Conservation (phyloP, 2,329 filamentous ascomycete genomes). For the Trichophaea hybrida region DNA sequence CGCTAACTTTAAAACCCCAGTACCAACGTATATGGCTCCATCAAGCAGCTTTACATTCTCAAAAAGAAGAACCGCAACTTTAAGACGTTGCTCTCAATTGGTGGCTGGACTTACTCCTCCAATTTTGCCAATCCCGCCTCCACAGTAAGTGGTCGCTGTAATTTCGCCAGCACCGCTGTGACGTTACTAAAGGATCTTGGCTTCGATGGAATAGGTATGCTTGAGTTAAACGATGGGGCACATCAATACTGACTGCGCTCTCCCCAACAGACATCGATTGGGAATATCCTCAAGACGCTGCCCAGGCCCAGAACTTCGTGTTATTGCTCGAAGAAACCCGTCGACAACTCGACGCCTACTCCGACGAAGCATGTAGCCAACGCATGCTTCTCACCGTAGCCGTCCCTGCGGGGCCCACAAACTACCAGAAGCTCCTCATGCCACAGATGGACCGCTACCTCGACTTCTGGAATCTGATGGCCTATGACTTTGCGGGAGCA, state of each 20-base stretch:
- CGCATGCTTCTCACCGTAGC: slow-evolving; percentile 44
- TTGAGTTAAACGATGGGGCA: slow-evolving; percentile 5
- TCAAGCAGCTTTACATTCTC: slow-evolving; percentile 61
- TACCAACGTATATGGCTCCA: slow-evolving; percentile 58
- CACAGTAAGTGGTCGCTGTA: slow-evolving; percentile 45
- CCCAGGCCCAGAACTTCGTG: slow-evolving; percentile 45
- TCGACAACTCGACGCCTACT: slow-evolving; percentile 44
- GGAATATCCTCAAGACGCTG: slow-evolving; percentile 27
- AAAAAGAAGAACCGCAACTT: slow-evolving; percentile 64
- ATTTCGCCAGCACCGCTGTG: slow-evolving; percentile 58
- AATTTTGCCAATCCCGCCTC: slow-evolving; percentile 53
- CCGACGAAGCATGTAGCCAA: slow-evolving; percentile 34
- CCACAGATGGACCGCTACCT: slow-evolving; percentile 49
- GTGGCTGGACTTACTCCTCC: slow-evolving; percentile 62
- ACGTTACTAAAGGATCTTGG: slow-evolving; percentile 65
- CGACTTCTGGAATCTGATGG: slow-evolving; percentile 73
- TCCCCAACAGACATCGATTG: slow-evolving; percentile 9
- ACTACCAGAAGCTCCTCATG: slow-evolving; percentile 50
- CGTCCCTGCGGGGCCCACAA: slow-evolving; percentile 30
- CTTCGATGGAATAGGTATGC: slow-evolving; percentile 41
- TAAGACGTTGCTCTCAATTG: slow-evolving; percentile 67
- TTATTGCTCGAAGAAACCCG: slow-evolving; percentile 45
- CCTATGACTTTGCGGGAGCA: slow-evolving; percentile 71
- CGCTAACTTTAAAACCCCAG: slow-evolving; percentile 29
- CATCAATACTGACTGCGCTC: slow-evolving; percentile 29